Conservation (phyloP, 306 rosid species). For the barrel medic (Medicago truncatula) region DNA sequence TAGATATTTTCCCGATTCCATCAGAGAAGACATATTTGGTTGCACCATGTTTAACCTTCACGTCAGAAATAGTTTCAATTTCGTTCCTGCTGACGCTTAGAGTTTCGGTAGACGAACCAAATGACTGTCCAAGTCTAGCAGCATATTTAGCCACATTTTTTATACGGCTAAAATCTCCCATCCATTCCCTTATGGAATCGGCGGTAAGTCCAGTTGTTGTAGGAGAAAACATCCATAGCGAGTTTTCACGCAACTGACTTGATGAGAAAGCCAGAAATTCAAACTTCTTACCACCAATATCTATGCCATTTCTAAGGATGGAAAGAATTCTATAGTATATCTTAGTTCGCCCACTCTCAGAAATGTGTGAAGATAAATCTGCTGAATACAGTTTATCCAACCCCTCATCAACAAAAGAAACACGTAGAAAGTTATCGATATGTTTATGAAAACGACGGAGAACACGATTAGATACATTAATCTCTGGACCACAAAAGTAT, state of each 20-base stretch:
- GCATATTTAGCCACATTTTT: conserved; percentile 92
- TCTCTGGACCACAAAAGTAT: conserved; percentile 76
- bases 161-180: conserved; percentile 75
- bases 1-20: conserved; percentile 89
- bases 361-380: conserved; percentile 66
- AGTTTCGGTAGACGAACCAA: conserved; percentile 86
- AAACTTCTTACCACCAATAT: conserved; percentile 73
- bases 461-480: conserved; percentile 85
- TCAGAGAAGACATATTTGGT: conserved; percentile 69
- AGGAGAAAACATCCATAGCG: conserved; percentile 73
- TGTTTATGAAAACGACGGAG: conserved; percentile 51
- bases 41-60: conserved; percentile 31
- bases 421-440: conserved; percentile 72
- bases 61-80: conserved; percentile 64
- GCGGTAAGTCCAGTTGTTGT: conserved; percentile 51
- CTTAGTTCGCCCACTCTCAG: conserved; percentile 58
- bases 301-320: conserved; percentile 64
- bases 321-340: conserved; percentile 68
- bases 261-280: conserved; percentile 90
- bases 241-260: conserved; percentile 82
- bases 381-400: conserved; percentile 65
- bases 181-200: conserved; percentile 55
- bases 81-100: conserved; percentile 53
- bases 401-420: conserved; percentile 89
- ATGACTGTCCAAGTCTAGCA: conserved; percentile 86